Base-by-base conservation (phyloP, 2,329 filamentous ascomycete species). In the Apiospora hydei region DNA sequence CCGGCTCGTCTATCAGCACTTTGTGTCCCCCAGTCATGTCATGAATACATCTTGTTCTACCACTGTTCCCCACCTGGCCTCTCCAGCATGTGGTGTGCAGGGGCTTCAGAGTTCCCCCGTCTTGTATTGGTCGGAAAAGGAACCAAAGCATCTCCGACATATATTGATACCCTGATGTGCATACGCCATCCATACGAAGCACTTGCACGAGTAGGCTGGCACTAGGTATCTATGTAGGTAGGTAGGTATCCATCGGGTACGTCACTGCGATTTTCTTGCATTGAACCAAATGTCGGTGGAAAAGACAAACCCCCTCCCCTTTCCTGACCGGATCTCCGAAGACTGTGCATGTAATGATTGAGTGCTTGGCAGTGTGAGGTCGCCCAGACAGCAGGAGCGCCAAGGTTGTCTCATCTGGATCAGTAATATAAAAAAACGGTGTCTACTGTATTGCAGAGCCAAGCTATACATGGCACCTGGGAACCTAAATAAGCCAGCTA, bases 261-360 rank as follows among this genome's bases (percentile, higher is more conserved):
- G 34, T 41, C 57, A 64, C 57, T 41, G 34, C 30, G 8, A 64
- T 41, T 64, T 21, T 64, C 57, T 41, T 64, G n/a, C 30, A 38
- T 61, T 38, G 30, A 64, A 21, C 34, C 57, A 30, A 64, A 41
- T 41, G 57, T 41, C 57, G 57, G 57, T 64, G 57, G 57, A 13
- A 64, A 41, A 64, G 34, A 18, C 5, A n/a, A 10, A 7, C 57
- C 57, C 34, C 57, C 16, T 8, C 57, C 57, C 57, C 57, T 21
- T 64, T 64, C 21, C 57, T n/a, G 34, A 41, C 34, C 57, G 34
- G 57, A 41, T 64, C 57, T 64, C 57, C 57, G 57, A 64, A 30
- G 53, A 24, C 53, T 61, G 18, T 38, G 53, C 10, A 30, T 10
- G 38, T 24, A 26, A 11, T 30, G 24, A 53, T 16, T 53, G 51